Percentiles rank a stretch among this genome's conserved stretches.
These are phyloP conservation scores for Penicillium cosmopolitanum DNA, from an alignment of 495 filamentous ascomycete genomes.

Conservation along the genomic window DNA sequence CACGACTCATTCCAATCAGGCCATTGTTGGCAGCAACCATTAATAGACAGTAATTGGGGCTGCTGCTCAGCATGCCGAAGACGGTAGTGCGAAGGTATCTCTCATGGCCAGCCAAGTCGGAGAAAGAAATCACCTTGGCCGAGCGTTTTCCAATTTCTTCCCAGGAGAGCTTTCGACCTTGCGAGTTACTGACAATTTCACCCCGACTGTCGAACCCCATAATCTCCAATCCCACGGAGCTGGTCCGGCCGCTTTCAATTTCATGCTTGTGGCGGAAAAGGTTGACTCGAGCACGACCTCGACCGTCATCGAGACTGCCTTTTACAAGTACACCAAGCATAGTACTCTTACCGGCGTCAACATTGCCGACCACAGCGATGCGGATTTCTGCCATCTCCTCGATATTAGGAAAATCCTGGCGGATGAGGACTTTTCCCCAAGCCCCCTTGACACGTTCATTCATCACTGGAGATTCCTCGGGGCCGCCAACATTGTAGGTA, in stretches of 20 bases:
- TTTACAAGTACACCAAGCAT: slow-evolving; percentile 97
- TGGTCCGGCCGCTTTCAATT: slow-evolving; percentile 91
- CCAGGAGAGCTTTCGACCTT: slow-evolving; percentile 90
- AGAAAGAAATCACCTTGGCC: slow-evolving; percentile 95
- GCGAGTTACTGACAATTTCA: slow-evolving; percentile 79
- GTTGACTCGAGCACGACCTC: slow-evolving; percentile 92
- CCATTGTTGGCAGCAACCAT: slow-evolving; percentile 99
- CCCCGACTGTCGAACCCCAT: slow-evolving; percentile 95
- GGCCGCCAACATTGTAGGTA: slow-evolving; percentile 87
- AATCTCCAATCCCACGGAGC: slow-evolving; percentile 97
- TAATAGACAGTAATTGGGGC: slow-evolving; percentile 94
- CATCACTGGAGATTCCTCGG: slow-evolving; percentile 64
- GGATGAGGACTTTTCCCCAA: slow-evolving; percentile 82
- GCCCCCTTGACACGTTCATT: slow-evolving; percentile 69
- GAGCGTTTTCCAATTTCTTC: slow-evolving; percentile 96
- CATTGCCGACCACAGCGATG: slow-evolving; percentile 96
- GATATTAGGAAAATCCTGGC: slow-evolving; percentile 69
- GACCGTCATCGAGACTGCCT: slow-evolving; percentile 90
- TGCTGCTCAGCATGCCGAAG: slow-evolving; percentile 91
- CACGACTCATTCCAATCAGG: slow-evolving; percentile 95
- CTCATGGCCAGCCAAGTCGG: slow-evolving; percentile 94
- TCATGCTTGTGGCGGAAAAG: slow-evolving; percentile 98
- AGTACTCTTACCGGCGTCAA: slow-evolving; percentile 96
- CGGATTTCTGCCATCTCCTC: slow-evolving; percentile 95
- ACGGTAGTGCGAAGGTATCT: slow-evolving; percentile 95